phyloP scores from a whole-genome alignment of 805 yeast species.

The Kodamaea jinghongensis region DNA sequence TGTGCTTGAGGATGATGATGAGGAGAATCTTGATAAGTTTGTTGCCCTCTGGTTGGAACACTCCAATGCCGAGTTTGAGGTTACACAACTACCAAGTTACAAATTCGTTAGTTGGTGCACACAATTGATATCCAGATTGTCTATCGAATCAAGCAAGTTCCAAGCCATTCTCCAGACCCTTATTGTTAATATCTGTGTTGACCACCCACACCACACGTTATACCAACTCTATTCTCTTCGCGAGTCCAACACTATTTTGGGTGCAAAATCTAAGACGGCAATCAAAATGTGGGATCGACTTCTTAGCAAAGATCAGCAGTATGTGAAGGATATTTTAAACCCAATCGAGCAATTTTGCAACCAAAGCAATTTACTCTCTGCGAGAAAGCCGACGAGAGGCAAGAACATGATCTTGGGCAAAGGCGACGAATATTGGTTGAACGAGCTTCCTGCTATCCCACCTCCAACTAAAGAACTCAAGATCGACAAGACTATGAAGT shows the following conservation, averaged over 20 bases:
- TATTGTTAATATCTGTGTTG: conserved; percentile 44
- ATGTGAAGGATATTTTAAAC: conserved; percentile 27
- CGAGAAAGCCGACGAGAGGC: conserved; percentile 38
- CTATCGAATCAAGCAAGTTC: conserved; percentile 48
- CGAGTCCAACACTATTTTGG: conserved; percentile 36
- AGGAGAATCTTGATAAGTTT: conserved; percentile 67
- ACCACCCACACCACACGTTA: conserved; percentile 72
- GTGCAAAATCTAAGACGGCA: conserved; percentile 50
- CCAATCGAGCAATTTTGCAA: conserved; percentile 53
- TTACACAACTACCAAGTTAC: conserved; percentile 49
- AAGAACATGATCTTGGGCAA: conserved; percentile 35
- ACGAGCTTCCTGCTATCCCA: conserved; percentile 52
- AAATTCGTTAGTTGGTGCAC: conserved; percentile 78
- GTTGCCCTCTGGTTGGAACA: conserved; percentile 82
- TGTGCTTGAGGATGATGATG: conserved; percentile 46
- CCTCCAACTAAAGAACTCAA: conserved; percentile 59
- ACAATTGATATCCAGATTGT: conserved; percentile 72
- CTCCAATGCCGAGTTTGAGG: conserved; percentile 37
- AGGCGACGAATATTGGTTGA: conserved; percentile 35
- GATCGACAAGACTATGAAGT: conserved; percentile 43
- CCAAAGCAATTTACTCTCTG: conserved; percentile 51
- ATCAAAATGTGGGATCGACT: conserved; percentile 45
- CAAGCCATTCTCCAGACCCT: conserved; percentile 52
- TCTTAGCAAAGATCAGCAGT: conserved; percentile 20
- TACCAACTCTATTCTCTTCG: conserved; percentile 60